These are phyloP conservation scores for Fistulina hepatica DNA, from an alignment of 1,284 basidiomycete genomes.

Conservation along the genomic window DNA sequence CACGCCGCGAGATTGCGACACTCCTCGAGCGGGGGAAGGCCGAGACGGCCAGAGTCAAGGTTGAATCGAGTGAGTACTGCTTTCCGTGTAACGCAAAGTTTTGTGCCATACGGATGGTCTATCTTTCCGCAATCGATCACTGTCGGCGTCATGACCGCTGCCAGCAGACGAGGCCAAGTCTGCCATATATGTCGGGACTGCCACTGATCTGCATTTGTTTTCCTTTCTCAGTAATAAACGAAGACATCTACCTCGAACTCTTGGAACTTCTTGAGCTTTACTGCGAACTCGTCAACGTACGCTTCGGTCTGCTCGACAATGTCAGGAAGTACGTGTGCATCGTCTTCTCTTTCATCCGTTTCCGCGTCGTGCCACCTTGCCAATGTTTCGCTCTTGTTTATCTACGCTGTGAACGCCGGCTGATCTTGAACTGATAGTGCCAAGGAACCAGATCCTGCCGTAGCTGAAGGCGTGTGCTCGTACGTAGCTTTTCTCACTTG, in stretches of 20 bases:
- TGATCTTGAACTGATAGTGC: constrained; percentile 32
- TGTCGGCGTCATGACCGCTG: too few species aligned
- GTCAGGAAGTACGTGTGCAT: constrained; percentile 45
- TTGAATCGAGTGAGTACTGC: constrained; percentile 55
- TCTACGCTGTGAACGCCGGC: constrained; percentile 2
- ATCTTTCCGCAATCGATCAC: not conserved
- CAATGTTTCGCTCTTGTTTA: constrained; percentile 7
- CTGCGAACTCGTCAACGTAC: constrained; percentile 82
- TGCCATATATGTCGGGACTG: not conserved
- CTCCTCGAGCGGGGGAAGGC: constrained; percentile 70
- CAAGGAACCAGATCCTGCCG: constrained; percentile 74
- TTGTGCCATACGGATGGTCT: not conserved
- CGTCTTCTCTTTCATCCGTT: not conserved
- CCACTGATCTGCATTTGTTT: constrained; percentile 6
- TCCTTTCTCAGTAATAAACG: constrained; percentile 56
- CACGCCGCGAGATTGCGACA: constrained; percentile 69
- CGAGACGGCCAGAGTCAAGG: constrained; percentile 77
- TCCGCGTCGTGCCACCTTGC: too few species aligned
- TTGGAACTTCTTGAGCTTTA: constrained; percentile 92
- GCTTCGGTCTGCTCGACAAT: constrained; percentile 86
- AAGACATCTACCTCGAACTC: constrained; percentile 79
- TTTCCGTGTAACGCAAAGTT: not conserved
- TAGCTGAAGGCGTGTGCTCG: constrained; percentile 58
- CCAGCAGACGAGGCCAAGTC: not conserved
- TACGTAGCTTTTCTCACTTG: constrained; percentile 7